Evolutionary conservation across 352 stramenopile genomes (phyloP), one percentile per base, ranked within the genome.

Genomic region (Phytophthora quininea): DNA sequence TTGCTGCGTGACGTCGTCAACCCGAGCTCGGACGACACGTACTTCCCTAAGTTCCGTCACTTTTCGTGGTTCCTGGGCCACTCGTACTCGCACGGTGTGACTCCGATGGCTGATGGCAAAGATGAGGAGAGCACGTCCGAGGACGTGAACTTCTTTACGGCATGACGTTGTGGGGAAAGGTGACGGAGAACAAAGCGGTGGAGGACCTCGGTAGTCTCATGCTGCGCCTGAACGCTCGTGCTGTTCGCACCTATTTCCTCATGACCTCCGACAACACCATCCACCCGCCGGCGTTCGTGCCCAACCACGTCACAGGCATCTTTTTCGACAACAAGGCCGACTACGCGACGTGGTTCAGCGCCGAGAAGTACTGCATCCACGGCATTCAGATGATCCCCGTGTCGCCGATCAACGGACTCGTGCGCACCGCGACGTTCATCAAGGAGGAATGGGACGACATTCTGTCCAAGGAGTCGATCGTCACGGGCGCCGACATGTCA

Each of bases 371-470:
- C 67, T 88, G 75, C 52, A 93, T 93, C 62, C 85, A 93, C 59
- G 85, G 85, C 50, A 93, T 93, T 50, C 85, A 93, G 62, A 93
- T 93, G 85, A 87, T 92, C 55, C 84, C 79, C 0, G 80, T 92
- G 46, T 90, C 80, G 7, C 86, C 86, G 8, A 88, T 92, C 62
- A 92, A 86, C 51, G 84, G 86, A 32, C 67, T 90, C 32, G 82
- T 86, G 37, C 86, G 86, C 33, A 89, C 84, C 9, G 11, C 57
- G 10, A 79, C 57, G 48, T 94, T 94, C 45, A 65, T 92, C 24
- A 70, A 89, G 64, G 66, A 94, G 43, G 86, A 94, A 55, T 94
- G 86, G 86, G 79, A 89, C 52, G 77, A 91, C 24, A 76, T 92
- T 14, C 58, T 94, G 35, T 83, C 84, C 8, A 91, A 92, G 50